A percentile compares a stretch with the other conserved stretches of the same genome.
Evolutionary conservation across 768 basidiomycete genomes (phyloP).

Genomic region (Calocybe gangraenosa): DNA sequence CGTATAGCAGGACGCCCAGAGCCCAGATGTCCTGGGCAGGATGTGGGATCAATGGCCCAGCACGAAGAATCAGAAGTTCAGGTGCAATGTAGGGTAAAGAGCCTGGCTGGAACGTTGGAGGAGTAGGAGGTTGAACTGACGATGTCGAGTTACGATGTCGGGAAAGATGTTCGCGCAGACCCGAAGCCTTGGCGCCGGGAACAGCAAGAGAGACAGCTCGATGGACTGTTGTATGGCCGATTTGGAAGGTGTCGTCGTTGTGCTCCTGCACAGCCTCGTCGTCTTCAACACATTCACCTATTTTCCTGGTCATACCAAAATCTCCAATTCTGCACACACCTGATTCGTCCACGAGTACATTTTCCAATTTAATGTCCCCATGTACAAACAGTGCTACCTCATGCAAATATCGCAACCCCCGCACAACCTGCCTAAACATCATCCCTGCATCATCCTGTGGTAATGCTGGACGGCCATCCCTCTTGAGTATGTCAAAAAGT

Average conservation of each 20-base stretch:
- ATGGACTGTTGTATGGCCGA: constrained; percentile 24
- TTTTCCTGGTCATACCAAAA: constrained; percentile 75
- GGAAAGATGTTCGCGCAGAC: constrained; percentile 20
- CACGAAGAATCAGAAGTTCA: constrained; percentile 70
- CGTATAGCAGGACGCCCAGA: constrained; percentile 84
- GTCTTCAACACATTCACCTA: constrained; percentile 44
- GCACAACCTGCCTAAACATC: constrained; percentile 84
- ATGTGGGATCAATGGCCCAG: constrained; percentile 36
- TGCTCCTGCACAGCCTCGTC: constrained; percentile 28
- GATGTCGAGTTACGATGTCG: constrained; percentile 49
- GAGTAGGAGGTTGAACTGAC: constrained; percentile 19
- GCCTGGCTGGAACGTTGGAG: constrained; percentile 56
- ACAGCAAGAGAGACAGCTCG: constrained; percentile 37
- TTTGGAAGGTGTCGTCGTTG: constrained; percentile 9
- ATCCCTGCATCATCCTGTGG: constrained; percentile 76
- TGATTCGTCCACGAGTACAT: constrained; percentile 87
- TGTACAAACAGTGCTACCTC: constrained; percentile 76
- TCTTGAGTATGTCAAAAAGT: constrained; percentile 76
- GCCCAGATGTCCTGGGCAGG: constrained; percentile 97
- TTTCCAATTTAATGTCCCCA: constrained; percentile 96
- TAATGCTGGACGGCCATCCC: constrained; percentile 63
- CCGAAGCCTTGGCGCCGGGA: constrained; percentile 31
- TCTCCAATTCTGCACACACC: constrained; percentile 83
- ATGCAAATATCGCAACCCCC: constrained; percentile 81
- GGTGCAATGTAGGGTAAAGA: constrained; percentile 91